Conservation (phyloP, 345 rosid species). For the Euclidium syriacum region DNA sequence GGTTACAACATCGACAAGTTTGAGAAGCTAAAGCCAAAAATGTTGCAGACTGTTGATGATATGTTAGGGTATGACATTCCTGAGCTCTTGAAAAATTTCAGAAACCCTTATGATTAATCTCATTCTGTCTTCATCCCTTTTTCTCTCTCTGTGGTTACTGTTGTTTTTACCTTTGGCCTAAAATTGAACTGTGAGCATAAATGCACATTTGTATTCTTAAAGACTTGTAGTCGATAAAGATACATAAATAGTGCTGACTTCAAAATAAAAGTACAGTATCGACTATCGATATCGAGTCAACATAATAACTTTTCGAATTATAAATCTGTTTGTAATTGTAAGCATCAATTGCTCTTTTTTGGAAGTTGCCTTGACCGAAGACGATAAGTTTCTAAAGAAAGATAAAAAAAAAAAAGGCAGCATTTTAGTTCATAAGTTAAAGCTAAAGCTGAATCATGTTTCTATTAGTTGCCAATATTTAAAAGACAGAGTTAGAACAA, state of each 20-base stretch:
- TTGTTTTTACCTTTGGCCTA: slow-evolving; percentile 2
- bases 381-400: not conserved
- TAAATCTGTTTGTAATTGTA: no score
- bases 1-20: slow-evolving; percentile 84
- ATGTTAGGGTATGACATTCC: slow-evolving; percentile 96
- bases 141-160: not conserved
- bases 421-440: not conserved
- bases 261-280: not conserved
- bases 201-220: slow-evolving; percentile 24
- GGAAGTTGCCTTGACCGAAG: not conserved
- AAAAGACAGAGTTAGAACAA: not conserved
- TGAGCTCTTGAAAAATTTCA: slow-evolving; percentile 68
- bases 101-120: slow-evolving; percentile 72
- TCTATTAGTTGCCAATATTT: not conserved
- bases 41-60: slow-evolving; percentile 84
- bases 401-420: not conserved
- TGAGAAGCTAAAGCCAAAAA: slow-evolving; percentile 85
- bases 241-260: not conserved
- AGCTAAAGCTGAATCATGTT: not conserved
- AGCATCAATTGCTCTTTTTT: no score
- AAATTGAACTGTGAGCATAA: not conserved
- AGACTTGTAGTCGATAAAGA: slow-evolving; percentile 7
- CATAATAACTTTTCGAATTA: not conserved
- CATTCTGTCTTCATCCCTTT: not conserved
- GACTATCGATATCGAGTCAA: not conserved